Conservation (phyloP, 345 rosid genomes). For the Kernera saxatilis region DNA sequence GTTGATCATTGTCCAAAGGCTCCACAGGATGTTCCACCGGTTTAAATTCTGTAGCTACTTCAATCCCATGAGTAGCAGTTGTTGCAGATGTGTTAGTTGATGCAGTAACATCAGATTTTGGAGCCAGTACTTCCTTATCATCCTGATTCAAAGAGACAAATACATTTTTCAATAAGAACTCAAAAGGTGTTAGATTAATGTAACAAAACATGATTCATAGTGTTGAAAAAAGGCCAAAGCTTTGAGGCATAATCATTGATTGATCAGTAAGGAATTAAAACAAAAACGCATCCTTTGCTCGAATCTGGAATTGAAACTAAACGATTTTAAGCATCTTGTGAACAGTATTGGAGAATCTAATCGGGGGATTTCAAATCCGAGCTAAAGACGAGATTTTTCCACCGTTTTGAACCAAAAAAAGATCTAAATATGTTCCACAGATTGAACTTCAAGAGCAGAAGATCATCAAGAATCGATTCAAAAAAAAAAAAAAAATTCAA, state of each 20-base stretch:
- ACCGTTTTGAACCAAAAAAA: background rate
- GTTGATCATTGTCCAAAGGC: constrained; percentile 73
- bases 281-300: background rate
- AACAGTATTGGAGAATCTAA: background rate
- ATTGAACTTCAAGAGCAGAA: background rate
- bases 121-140: constrained; percentile 59
- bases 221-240: background rate
- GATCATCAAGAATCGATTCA: background rate
- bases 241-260: background rate
- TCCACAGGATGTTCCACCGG: constrained; percentile 89
- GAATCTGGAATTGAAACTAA: constrained; percentile 8
- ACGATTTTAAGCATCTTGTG: background rate
- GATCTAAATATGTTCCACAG: background rate
- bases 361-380: background rate
- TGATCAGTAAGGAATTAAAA: background rate
- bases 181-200: background rate
- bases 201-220: background rate
- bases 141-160: constrained; percentile 38
- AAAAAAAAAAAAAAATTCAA: background rate
- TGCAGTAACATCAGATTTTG: constrained; percentile 39
- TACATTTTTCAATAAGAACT: background rate
- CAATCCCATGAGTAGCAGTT: constrained; percentile 75
- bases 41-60: constrained; percentile 77
- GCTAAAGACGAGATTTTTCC: constrained; percentile 1
- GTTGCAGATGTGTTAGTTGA: constrained; percentile 35